Percentiles rank a stretch among this genome's conserved stretches.
Evolutionary conservation across 148 eudicot genomes (phyloP).

Genomic region (Rheum nobile): DNA sequence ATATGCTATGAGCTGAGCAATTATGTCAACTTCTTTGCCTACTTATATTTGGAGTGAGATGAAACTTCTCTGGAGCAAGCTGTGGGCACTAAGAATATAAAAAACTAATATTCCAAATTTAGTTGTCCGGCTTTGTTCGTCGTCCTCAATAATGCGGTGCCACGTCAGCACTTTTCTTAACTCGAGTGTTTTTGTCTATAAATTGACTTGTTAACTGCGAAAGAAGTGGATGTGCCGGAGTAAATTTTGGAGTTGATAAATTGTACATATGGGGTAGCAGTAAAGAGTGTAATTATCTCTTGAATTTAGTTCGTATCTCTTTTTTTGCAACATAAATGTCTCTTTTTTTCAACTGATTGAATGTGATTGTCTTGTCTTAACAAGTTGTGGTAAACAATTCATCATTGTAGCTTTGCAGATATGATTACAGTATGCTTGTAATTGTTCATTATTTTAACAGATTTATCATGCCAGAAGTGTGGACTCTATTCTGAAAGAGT

Average conservation of each 20-base stretch:
- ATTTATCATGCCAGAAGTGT: conserved; percentile 17
- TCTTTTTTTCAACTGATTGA: neutral
- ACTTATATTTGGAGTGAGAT: neutral
- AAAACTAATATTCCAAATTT: neutral
- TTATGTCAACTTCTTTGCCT: neutral
- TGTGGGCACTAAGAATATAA: neutral
- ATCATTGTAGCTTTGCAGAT: neutral
- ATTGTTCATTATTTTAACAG: conserved; percentile 14
- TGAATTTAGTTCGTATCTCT: neutral
- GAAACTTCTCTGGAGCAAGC: neutral
- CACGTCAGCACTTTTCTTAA: neutral
- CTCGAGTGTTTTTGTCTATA: neutral
- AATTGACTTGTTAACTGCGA: neutral
- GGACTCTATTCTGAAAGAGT: conserved; percentile 21
- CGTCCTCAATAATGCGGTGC: neutral
- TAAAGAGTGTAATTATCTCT: neutral
- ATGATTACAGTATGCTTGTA: conserved; percentile 4
- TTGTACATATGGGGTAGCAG: neutral
- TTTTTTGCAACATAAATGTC: neutral
- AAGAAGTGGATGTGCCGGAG: neutral
- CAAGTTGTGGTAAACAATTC: neutral
- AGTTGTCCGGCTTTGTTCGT: neutral
- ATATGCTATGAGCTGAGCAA: neutral
- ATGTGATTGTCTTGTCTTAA: neutral
- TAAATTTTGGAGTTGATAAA: neutral